Base-by-base conservation (phyloP, 371 early-diverging fungal species). In the Zychaea mexicana region DNA sequence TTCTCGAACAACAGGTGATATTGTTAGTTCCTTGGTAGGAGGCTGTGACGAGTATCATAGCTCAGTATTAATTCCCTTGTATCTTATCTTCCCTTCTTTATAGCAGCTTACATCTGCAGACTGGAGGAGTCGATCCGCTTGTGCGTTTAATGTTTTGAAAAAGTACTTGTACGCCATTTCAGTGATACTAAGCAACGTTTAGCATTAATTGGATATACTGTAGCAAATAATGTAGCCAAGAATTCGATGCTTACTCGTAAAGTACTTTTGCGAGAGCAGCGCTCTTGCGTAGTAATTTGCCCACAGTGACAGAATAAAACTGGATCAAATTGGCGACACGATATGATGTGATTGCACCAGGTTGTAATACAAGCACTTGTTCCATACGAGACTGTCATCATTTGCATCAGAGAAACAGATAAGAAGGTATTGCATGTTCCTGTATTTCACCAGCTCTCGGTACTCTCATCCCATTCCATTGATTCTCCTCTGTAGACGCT, bases 271-370 rank as follows among this genome's bases (percentile, higher is more conserved):
- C 74, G 10, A 94, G 70, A 17, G 73, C 65, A 0, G 89, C 85
- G 28, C 77, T 70, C 38, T 80, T 68, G 24, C 90, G 85, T 56
- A 94, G 69, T 19, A 92, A 77, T 49, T 77, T 81, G 3, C 74
- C 76, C 27, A 94, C 81, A 0, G 90, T 93, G 32, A 83, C 70
- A 3, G 84, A 73, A 69, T 94, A 94, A 62, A 93, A 94, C 64
- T 92, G 92, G 64, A 93, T 80, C 38, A 91, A 70, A 65, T 90
- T 92, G 3, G 88, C 85, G 13, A 93, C 77, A 32, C 86, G 84
- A 70, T 91, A 94, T 0, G 87, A 82, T 1, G 83, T 85, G 19
- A 92, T 85, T 10, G 90, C 85, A 26, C 85, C 87, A 6, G 83
- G 87, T 61, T 90, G 88, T 7, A 92, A 82, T 2, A 85, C 74